Base-by-base conservation (phyloP, 768 basidiomycete genomes). In the Suillus subluteus region DNA sequence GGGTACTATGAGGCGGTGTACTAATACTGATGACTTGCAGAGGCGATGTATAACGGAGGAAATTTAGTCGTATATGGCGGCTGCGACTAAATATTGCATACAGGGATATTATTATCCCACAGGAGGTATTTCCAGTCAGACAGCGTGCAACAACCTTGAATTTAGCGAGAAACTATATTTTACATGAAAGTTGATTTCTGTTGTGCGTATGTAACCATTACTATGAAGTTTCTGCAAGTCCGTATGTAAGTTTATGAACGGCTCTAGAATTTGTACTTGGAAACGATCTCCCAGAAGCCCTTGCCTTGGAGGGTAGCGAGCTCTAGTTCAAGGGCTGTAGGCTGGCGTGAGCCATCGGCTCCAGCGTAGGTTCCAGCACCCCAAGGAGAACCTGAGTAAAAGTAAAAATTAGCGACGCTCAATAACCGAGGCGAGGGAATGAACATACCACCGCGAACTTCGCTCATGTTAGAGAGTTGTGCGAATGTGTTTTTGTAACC, bases 321-420 rank as follows among this genome's bases (percentile, higher is more conserved):
- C 66, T 84, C 79, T 38, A 83, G 76, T 72, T 91, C 90, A 35
- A 86, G 80, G 6, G 73, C 63, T 11, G 78, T 73, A 2, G 88
- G 87, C 67, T 81, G 74, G 66, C 88, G 86, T 7, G 75, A 70
- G 5, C 87, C 87, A 62, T 80, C 76, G 3, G 71, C 44, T 1
- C 77, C 82, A 40, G 88, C 82, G 68, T 84, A 83, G 13, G 89
- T 89, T 30, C 89, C 90, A 30, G 92, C 90, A 52, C 92, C 93
- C 86, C 88, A 94, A 26, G 92, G 86, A 18, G 90, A 90, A 16
- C 90, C 90, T 89, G 68, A 6, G 63, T 12, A 26, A 48, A 41
- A 56, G 23, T 16, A 62, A 68, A 26, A n/a, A 50, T 65, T 46
- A 62, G 62, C 59, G 43, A 55, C 63, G 1, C 2, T 50, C 16